Percentiles rank a stretch among this genome's conserved stretches.
Evolutionary conservation across 31 red algal genomes (phyloP).

Genomic region (Porphyra umbilicalis): DNA sequence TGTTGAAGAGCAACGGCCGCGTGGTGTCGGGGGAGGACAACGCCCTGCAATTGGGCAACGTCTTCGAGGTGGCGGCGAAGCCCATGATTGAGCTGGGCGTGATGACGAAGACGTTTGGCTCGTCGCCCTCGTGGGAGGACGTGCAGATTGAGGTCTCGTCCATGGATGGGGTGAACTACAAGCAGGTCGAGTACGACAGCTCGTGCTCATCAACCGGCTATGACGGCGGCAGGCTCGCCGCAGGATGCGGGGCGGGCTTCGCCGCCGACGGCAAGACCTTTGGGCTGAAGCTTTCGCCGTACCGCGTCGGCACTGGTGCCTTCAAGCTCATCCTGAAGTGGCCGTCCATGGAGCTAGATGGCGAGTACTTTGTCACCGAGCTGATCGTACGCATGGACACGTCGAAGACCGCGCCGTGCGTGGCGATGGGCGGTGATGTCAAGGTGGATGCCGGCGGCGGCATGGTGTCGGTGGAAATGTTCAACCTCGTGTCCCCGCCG

Average conservation of each 20-base stretch:
- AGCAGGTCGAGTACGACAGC: background rate
- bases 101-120: background rate
- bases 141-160: background rate
- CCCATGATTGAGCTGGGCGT: background rate
- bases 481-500: slow-evolving; percentile 5
- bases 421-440: slow-evolving; percentile 21
- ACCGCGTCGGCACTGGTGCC: slow-evolving; percentile 12
- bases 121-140: background rate
- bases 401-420: slow-evolving; percentile 4
- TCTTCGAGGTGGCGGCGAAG: background rate
- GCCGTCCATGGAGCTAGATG: slow-evolving; percentile 16
- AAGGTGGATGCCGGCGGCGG: slow-evolving; percentile 5
- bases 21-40: background rate
- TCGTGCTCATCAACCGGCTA: background rate
- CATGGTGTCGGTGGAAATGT: slow-evolving; percentile 4
- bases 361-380: slow-evolving; percentile 32
- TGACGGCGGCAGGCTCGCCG: background rate
- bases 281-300: slow-evolving; percentile 10
- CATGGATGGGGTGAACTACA: background rate
- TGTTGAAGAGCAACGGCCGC: background rate
- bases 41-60: background rate
- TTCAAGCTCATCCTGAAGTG: slow-evolving; percentile 20
- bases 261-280: slow-evolving; percentile 1
- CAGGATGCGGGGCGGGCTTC: background rate
- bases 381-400: slow-evolving; percentile 21